Conservation (phyloP, 257 asterid species). For the Lithospermum erythrorhizon region DNA sequence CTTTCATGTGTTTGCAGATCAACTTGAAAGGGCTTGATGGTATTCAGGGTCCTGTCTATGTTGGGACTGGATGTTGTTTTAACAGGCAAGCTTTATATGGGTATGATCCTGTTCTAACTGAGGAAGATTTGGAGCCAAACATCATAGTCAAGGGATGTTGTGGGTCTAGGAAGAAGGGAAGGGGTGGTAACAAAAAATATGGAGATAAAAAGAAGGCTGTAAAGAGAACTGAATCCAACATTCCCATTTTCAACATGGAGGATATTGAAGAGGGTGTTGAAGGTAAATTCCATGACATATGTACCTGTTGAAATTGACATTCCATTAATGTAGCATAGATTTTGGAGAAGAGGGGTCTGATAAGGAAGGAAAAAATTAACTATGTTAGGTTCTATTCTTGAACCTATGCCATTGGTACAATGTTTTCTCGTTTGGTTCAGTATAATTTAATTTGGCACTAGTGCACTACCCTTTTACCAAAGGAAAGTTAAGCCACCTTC, state of each 20-base stretch:
- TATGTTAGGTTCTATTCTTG: too few relatives aligned
- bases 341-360: too few relatives aligned
- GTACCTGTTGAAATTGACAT: too few relatives aligned
- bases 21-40: slow-evolving; percentile 92
- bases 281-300: too few relatives aligned
- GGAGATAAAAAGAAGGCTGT: slow-evolving; percentile 46
- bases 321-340: too few relatives aligned
- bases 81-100: slow-evolving; percentile 84
- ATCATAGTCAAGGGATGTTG: slow-evolving; percentile 67
- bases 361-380: too few relatives aligned
- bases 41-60: slow-evolving; percentile 88
- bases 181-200: slow-evolving; percentile 50
- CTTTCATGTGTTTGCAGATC: slow-evolving; percentile 32
- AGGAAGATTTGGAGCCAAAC: slow-evolving; percentile 73
- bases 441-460: too few relatives aligned
- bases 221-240: too few relatives aligned
- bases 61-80: slow-evolving; percentile 94
- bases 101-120: slow-evolving; percentile 72
- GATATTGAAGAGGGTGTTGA: slow-evolving; percentile 48
- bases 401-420: too few relatives aligned
- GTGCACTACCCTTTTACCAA: too few relatives aligned
- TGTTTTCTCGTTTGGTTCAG: too few relatives aligned
- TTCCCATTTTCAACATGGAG: slow-evolving; percentile 33
- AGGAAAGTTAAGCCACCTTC: too few relatives aligned
- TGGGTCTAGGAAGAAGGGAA: slow-evolving; percentile 62